phyloP scores from a whole-genome alignment of 177 flowering plant genomes.

The Vitis hybrid region DNA sequence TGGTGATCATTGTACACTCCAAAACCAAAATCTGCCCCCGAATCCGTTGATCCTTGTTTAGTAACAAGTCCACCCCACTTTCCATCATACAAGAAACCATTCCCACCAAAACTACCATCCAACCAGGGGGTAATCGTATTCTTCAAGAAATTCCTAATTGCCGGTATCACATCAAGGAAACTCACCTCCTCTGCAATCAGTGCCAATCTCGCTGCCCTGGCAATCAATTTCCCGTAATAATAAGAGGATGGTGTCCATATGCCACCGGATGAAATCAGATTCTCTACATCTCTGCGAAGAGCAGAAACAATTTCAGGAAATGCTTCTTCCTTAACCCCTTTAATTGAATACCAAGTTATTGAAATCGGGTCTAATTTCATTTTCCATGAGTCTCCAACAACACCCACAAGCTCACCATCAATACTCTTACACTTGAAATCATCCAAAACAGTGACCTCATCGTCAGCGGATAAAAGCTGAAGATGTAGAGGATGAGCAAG shows the following conservation, averaged over 20 bases:
- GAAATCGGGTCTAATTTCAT: constrained; percentile 60
- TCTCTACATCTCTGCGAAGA: constrained; percentile 59
- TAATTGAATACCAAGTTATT: constrained; percentile 83
- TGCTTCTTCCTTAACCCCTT: constrained; percentile 55
- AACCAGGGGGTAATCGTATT: constrained; percentile 87
- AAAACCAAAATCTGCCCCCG: constrained; percentile 93
- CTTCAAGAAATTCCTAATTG: constrained; percentile 52
- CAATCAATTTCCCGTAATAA: constrained; percentile 83
- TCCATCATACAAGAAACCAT: constrained; percentile 76
- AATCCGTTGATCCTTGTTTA: constrained; percentile 63
- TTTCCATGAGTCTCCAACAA: constrained; percentile 81
- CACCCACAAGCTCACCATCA: constrained; percentile 95
- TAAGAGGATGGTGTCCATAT: constrained; percentile 71
- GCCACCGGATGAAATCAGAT: constrained; percentile 31
- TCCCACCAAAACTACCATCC: constrained; percentile 69
- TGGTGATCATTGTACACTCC: constrained; percentile 95
- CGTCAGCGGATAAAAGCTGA: constrained; percentile 37
- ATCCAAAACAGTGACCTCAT: constrained; percentile 42
- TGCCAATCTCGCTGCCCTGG: constrained; percentile 90
- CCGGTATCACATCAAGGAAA: constrained; percentile 58
- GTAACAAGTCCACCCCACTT: constrained; percentile 94
- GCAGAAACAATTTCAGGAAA: constrained; percentile 55
- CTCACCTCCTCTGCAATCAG: constrained; percentile 90
- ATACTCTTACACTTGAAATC: constrained; percentile 72
- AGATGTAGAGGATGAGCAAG: constrained; percentile 90